Percentiles rank a stretch among this genome's conserved stretches.
Evolutionary conservation across 2,329 filamentous ascomycete species (phyloP).

Genomic region (Pseudopyrenochaeta lycopersici): DNA sequence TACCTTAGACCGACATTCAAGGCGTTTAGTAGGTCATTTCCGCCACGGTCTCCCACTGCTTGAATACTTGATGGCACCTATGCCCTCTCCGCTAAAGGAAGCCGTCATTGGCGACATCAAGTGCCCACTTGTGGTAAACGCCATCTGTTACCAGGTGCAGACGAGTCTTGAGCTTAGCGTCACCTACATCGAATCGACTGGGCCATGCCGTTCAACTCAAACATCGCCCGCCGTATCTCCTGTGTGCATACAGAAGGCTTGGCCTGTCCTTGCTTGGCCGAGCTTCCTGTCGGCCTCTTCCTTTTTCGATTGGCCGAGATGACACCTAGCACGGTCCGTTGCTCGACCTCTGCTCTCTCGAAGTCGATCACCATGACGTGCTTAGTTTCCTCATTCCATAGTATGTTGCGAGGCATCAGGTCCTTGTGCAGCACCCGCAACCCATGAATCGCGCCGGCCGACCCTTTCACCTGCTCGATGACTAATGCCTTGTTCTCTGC

Average conservation of each 20-base stretch:
- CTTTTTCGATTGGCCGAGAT: conserved; percentile 17
- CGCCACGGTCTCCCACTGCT: not conserved
- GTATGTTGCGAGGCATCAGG: conserved; percentile 25
- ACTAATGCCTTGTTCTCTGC: conserved; percentile 13
- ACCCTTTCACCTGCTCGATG: conserved; percentile 8
- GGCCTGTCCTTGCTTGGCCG: not conserved
- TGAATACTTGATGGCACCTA: not conserved
- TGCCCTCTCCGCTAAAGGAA: not conserved
- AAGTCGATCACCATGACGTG: conserved; percentile 30
- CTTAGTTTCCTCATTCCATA: conserved; percentile 19
- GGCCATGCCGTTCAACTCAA: not conserved
- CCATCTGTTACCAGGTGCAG: not conserved
- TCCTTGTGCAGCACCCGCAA: conserved; percentile 26
- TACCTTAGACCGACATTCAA: not conserved
- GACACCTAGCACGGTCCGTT: conserved; percentile 29
- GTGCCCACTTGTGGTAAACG: not conserved
- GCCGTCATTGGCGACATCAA: not conserved
- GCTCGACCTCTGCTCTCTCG: conserved; percentile 25
- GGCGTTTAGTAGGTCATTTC: not conserved
- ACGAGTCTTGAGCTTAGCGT: not conserved
- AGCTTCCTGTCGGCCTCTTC: conserved; percentile 5
- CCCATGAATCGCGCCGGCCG: conserved; percentile 15
- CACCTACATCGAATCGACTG: not conserved
- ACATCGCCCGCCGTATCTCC: not conserved
- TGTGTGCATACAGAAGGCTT: not conserved